A percentile compares a stretch with the other conserved stretches of the same genome.
Conservation (phyloP, 1,284 basidiomycete genomes). For the Mycena citricolor region DNA sequence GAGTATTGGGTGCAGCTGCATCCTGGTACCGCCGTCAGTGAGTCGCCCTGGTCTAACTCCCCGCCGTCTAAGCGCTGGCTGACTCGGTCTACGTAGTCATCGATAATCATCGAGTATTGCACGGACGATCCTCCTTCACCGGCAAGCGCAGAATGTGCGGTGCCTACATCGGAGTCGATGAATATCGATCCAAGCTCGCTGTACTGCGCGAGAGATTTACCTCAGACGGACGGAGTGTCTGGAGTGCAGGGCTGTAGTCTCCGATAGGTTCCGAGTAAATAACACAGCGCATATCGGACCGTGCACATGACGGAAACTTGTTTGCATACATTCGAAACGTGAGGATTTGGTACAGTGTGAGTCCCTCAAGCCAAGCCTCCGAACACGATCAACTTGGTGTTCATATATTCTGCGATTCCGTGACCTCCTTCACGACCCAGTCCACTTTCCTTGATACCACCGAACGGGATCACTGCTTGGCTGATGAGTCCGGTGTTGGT, state of each 20-base stretch:
- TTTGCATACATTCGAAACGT: no score
- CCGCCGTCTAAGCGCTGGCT: background rate
- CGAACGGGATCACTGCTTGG: slow-evolving; percentile 87
- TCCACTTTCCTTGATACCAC: slow-evolving; percentile 89
- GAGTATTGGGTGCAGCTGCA: slow-evolving; percentile 91
- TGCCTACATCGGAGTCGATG: slow-evolving; percentile 91
- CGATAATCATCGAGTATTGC: slow-evolving; percentile 93
- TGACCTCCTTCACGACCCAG: slow-evolving; percentile 77
- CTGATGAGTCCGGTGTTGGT: slow-evolving; percentile 84
- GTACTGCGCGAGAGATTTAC: slow-evolving; percentile 63
- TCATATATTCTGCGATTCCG: slow-evolving; percentile 85
- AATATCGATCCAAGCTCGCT: slow-evolving; percentile 76
- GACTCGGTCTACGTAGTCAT: slow-evolving; percentile 56
- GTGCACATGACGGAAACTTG: no score
- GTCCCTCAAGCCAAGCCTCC: slow-evolving; percentile 47
- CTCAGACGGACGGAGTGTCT: slow-evolving; percentile 37
- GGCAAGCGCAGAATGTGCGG: slow-evolving; percentile 93
- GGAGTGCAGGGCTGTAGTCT: slow-evolving; percentile 41
- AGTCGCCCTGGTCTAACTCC: slow-evolving; percentile 31
- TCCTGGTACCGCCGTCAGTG: slow-evolving; percentile 84
- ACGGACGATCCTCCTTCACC: slow-evolving; percentile 87
- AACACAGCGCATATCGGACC: no score
- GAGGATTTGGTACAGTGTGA: no score
- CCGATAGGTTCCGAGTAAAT: no score
- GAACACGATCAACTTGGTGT: slow-evolving; percentile 77